These are phyloP conservation scores for Russula foetens DNA, from an alignment of 768 basidiomycete genomes.

Conservation along the genomic window DNA sequence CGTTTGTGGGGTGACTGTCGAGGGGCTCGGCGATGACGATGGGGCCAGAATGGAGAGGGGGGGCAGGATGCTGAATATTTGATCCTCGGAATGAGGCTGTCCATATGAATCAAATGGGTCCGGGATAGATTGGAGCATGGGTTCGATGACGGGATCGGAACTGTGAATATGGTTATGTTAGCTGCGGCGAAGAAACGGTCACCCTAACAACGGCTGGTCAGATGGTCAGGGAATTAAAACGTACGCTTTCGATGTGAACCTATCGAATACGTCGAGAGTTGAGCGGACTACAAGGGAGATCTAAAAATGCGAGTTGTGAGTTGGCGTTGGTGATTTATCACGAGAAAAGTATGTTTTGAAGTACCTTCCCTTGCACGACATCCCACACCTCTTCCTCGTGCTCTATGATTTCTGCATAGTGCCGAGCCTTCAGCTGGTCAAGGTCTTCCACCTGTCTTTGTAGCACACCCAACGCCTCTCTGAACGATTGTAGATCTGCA, in stretches of 20 bases:
- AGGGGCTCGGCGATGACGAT: slow-evolving; percentile 56
- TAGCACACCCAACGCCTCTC: slow-evolving; percentile 70
- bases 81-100: slow-evolving; percentile 77
- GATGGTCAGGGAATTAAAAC: slow-evolving; percentile 24
- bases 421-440: slow-evolving; percentile 73
- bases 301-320: slow-evolving; percentile 28
- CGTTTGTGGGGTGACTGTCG: slow-evolving; percentile 34
- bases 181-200: slow-evolving; percentile 15
- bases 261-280: slow-evolving; percentile 88
- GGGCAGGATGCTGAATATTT: slow-evolving; percentile 88
- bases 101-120: slow-evolving; percentile 93
- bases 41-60: slow-evolving; percentile 64
- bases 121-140: slow-evolving; percentile 81
- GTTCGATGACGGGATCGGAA: slow-evolving; percentile 85
- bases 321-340: not conserved
- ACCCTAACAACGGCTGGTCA: not conserved
- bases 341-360: slow-evolving; percentile 5
- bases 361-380: slow-evolving; percentile 75
- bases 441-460: slow-evolving; percentile 89
- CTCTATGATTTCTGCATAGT: slow-evolving; percentile 84
- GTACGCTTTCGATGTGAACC: slow-evolving; percentile 79
- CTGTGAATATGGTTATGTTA: slow-evolving; percentile 28
- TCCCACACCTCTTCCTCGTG: slow-evolving; percentile 98
- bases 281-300: slow-evolving; percentile 79
- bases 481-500: slow-evolving; percentile 82